Conservation (phyloP, 495 filamentous ascomycete genomes). For the Aspergillus sclerotioniger region DNA sequence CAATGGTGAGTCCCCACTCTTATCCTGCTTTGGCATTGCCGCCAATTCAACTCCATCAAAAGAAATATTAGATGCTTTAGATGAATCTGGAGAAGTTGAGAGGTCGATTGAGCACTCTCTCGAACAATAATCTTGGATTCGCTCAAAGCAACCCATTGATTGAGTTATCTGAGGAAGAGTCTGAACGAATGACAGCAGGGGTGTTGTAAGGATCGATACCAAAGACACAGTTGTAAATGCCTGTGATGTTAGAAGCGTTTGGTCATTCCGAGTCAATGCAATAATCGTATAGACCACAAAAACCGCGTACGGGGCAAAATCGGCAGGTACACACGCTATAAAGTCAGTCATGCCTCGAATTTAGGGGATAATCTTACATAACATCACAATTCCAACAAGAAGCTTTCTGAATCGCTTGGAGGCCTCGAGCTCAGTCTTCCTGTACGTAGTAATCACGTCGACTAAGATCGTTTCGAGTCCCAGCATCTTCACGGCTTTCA, state of each 20-base stretch:
- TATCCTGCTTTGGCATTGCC: neutral
- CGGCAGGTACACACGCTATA: neutral
- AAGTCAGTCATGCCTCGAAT: neutral
- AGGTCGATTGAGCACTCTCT: neutral
- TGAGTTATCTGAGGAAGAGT: neutral
- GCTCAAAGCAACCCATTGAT: neutral
- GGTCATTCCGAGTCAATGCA: neutral
- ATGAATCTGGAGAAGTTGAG: neutral
- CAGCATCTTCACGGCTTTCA: neutral
- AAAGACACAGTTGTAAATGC: conserved; percentile 1
- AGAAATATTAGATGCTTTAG: too few relatives aligned
- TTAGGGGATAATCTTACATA: neutral
- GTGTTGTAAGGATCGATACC: neutral
- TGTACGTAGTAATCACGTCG: neutral
- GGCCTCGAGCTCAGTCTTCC: neutral
- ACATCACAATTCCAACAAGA: neutral
- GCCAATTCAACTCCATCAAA: neutral
- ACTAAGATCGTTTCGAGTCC: neutral
- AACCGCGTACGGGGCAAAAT: neutral
- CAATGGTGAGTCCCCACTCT: neutral
- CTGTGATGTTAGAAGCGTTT: neutral
- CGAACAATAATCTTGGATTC: neutral
- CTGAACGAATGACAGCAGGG: neutral
- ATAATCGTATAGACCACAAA: neutral
- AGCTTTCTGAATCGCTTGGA: neutral